A percentile compares a stretch with the other conserved stretches of the same genome.
phyloP scores from a whole-genome alignment of 345 rosid species.

The Eucalyptus pumila region DNA sequence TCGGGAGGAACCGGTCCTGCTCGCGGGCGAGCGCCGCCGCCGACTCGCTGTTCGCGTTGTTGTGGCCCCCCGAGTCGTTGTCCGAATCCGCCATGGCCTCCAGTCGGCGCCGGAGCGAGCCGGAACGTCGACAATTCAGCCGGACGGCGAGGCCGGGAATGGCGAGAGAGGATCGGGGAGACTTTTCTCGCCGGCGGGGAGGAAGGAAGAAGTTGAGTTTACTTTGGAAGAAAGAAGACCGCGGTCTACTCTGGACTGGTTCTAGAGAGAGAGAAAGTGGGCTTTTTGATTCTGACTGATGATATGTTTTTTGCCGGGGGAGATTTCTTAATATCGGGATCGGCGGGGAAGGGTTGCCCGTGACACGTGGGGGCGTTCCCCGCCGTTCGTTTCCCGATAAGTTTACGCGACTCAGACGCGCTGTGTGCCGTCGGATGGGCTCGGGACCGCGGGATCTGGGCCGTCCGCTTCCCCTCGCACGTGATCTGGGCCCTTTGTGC shows the following conservation, averaged over 20 bases:
- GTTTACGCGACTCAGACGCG: background rate
- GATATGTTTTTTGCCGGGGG: background rate
- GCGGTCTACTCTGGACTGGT: background rate
- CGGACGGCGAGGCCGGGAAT: background rate
- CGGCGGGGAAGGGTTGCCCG: background rate
- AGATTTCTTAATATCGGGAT: background rate
- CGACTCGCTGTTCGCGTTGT: constrained; percentile 8
- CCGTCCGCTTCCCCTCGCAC: background rate
- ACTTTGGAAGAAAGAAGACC: background rate
- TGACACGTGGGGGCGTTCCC: background rate
- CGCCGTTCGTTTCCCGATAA: constrained; percentile 17
- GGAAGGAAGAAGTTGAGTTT: background rate
- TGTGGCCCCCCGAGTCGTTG: constrained; percentile 32
- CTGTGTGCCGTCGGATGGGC: background rate
- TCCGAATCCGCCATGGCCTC: constrained; percentile 42
- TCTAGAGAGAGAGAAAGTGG: background rate
- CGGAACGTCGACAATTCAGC: background rate
- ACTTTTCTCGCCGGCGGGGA: background rate
- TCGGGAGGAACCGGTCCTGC: constrained; percentile 44
- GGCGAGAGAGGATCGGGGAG: background rate
- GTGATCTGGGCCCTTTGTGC: background rate
- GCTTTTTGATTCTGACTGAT: background rate
- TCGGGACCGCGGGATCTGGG: background rate
- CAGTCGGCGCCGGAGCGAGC: background rate
- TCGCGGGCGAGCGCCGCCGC: constrained; percentile 8